Conservation (phyloP, 1,284 basidiomycete genomes). For the Leccinum fuscescens region DNA sequence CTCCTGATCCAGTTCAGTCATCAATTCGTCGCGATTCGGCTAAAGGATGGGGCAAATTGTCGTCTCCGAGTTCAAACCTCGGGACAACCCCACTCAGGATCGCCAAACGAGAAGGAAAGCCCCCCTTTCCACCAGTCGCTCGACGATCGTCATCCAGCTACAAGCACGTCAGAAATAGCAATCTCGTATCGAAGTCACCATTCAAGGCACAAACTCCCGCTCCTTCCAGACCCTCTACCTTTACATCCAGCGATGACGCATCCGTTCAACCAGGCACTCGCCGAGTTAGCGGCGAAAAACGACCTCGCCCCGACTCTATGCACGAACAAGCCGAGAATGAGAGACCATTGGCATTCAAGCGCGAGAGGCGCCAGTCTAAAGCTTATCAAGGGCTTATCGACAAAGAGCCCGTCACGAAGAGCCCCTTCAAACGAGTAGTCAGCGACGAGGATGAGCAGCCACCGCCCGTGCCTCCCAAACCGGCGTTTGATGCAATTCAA, state of each 20-base stretch:
- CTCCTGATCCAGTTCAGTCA: constrained; percentile 61
- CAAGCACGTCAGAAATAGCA: constrained; percentile 77
- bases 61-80: constrained; percentile 39
- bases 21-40: constrained; percentile 60
- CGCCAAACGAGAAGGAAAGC: constrained; percentile 56
- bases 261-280: constrained; percentile 37
- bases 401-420: constrained; percentile 80
- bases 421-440: constrained; percentile 64
- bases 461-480: constrained; percentile 30
- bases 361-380: constrained; percentile 75
- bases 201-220: constrained; percentile 71
- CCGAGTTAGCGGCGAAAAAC: constrained; percentile 70
- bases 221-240: constrained; percentile 42
- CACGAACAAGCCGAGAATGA: constrained; percentile 68
- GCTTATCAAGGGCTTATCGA: constrained; percentile 72
- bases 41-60: constrained; percentile 48
- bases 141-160: constrained; percentile 80
- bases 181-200: constrained; percentile 85
- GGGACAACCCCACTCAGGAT: constrained; percentile 68
- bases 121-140: constrained; percentile 49
- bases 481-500: neutral
- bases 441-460: constrained; percentile 25
- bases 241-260: constrained; percentile 9
- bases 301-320: constrained; percentile 65
- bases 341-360: constrained; percentile 64